Percentiles rank a stretch among this genome's conserved stretches.
Evolutionary conservation across 1,284 basidiomycete genomes (phyloP).

Genomic region (Fistulinella staudtii): DNA sequence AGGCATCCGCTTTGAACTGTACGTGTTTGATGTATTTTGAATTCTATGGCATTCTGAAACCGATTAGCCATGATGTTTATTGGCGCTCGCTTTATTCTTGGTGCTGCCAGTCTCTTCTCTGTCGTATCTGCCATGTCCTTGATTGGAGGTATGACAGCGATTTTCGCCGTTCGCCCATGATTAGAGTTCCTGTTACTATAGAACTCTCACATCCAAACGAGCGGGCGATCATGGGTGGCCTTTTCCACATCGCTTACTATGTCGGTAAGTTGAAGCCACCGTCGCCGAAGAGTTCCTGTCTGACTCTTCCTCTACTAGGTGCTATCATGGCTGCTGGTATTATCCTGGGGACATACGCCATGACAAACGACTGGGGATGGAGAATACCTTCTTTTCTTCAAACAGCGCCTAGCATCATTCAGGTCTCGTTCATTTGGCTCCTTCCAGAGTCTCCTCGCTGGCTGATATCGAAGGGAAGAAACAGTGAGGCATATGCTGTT

Average conservation of each 20-base stretch:
- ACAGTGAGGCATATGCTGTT: conserved; percentile 33
- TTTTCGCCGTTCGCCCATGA: not conserved
- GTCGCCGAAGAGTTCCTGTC: not conserved
- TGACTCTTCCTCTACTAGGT: conserved; percentile 2
- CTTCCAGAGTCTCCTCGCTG: conserved; percentile 61
- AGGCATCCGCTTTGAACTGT: conserved; percentile 7
- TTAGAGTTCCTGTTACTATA: not conserved
- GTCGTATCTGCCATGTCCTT: conserved; percentile 16
- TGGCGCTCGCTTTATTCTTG: conserved; percentile 17
- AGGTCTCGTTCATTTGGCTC: conserved; percentile 45
- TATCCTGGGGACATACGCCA: conserved; percentile 47
- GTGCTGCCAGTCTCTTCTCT: conserved; percentile 6
- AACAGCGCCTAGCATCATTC: conserved; percentile 46
- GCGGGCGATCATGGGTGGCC: conserved; percentile 6
- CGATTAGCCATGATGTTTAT: conserved; percentile 14
- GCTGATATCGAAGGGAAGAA: conserved; percentile 50
- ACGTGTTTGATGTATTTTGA: not conserved
- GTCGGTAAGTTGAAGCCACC: conserved; percentile 8
- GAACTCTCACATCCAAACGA: conserved; percentile 21
- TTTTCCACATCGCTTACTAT: conserved; percentile 8
- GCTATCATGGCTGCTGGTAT: conserved; percentile 23
- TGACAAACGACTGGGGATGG: conserved; percentile 44
- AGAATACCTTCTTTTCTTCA: conserved; percentile 39
- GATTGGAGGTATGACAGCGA: conserved; percentile 11
- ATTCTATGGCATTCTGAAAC: not conserved